Conservation (phyloP, 2,329 filamentous ascomycete species). For the Trichoderma brevicompactum region DNA sequence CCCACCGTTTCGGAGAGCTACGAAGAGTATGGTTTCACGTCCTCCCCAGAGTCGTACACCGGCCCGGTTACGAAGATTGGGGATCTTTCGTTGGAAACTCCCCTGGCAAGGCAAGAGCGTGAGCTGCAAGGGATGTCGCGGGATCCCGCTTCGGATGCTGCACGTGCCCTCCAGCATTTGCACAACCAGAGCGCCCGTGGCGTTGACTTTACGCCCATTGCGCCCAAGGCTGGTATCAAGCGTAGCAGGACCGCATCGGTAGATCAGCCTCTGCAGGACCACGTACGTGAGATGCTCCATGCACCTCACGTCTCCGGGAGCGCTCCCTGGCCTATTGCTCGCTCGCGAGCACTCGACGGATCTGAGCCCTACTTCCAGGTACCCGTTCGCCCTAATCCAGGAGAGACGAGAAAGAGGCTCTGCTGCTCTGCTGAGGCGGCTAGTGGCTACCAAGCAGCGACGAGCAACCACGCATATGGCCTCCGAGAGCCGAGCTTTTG, state of each 20-base stretch:
- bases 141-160: conserved; percentile 58
- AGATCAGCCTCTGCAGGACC: conserved; percentile 66
- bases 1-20: conserved; percentile 62
- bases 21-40: conserved; percentile 54
- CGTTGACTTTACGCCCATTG: conserved; percentile 42
- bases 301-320: conserved; percentile 39
- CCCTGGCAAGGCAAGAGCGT: conserved; percentile 50
- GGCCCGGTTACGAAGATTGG: conserved; percentile 57
- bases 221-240: conserved; percentile 54
- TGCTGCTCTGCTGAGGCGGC: conserved; percentile 67
- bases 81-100: conserved; percentile 55
- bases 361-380: conserved; percentile 43
- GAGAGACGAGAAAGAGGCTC: conserved; percentile 64
- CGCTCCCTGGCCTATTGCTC: conserved; percentile 46
- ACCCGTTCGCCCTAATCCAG: conserved; percentile 48
- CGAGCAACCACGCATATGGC: conserved; percentile 55
- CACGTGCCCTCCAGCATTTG: conserved; percentile 62
- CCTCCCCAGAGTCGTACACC: conserved; percentile 62
- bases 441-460: conserved; percentile 51
- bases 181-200: conserved; percentile 55
- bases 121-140: conserved; percentile 50
- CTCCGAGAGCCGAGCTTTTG: conserved; percentile 67
- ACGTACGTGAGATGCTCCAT: conserved; percentile 66
- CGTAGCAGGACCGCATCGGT: conserved; percentile 63
- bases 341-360: conserved; percentile 37